phyloP scores from a whole-genome alignment of 495 filamentous ascomycete species.

The Evernia prunastri region DNA sequence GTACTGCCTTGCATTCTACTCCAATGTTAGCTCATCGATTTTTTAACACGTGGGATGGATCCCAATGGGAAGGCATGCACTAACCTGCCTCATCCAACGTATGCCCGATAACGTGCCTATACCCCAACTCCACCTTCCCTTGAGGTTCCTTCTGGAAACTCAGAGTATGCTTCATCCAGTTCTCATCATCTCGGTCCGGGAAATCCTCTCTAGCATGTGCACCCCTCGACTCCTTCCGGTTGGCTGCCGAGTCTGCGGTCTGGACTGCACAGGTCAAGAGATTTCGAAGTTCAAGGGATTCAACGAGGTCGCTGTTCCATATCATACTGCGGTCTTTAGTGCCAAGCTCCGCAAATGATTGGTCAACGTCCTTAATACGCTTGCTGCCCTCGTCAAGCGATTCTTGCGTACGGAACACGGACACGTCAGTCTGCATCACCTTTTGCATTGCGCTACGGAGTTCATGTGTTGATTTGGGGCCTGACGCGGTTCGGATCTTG shows the following conservation, averaged over 20 bases:
- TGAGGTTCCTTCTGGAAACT: conserved; percentile 87
- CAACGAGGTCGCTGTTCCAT: conserved; percentile 96
- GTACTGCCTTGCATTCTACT: conserved; percentile 14
- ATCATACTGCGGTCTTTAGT: conserved; percentile 99
- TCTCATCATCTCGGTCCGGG: conserved; percentile 83
- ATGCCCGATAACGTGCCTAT: conserved; percentile 66
- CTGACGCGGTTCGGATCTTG: conserved; percentile 71
- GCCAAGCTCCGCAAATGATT: conserved; percentile 70
- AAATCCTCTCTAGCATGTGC: conserved; percentile 94
- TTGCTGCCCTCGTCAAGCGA: conserved; percentile 77
- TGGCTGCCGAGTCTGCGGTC: conserved; percentile 78
- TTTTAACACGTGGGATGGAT: not conserved
- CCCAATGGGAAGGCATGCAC: conserved; percentile 38
- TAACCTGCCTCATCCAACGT: conserved; percentile 77
- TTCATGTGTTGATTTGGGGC: conserved; percentile 78
- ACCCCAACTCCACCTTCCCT: conserved; percentile 67
- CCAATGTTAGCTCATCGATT: not conserved
- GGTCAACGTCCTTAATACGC: conserved; percentile 74
- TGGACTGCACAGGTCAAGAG: conserved; percentile 92
- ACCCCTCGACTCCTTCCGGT: conserved; percentile 89
- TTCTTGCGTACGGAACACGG: conserved; percentile 94
- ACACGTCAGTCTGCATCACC: conserved; percentile 94
- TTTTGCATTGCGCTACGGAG: conserved; percentile 93
- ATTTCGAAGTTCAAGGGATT: conserved; percentile 91
- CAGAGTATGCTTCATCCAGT: conserved; percentile 99